Conservation (phyloP, 257 asterid genomes). For the Penstemon barbatus region DNA sequence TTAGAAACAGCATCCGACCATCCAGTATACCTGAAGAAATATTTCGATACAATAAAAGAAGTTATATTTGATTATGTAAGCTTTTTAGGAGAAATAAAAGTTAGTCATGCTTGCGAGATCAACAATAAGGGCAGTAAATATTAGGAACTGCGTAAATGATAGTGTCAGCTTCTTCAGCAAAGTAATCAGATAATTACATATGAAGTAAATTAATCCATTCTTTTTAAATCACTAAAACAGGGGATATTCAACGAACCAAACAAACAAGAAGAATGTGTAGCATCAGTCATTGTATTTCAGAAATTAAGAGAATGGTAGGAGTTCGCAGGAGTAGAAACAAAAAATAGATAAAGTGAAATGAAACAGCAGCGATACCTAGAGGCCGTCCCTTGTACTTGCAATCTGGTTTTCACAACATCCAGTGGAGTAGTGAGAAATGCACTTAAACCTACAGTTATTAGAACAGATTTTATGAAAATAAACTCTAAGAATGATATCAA, state of each 20-base stretch:
- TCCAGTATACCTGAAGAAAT: conserved; percentile 60
- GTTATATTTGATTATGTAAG: neutral
- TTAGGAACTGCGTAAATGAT: neutral
- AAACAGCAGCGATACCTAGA: conserved; percentile 41
- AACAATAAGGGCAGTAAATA: conserved; percentile 1
- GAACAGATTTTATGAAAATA: conserved; percentile 9
- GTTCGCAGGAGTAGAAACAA: conserved; percentile 1
- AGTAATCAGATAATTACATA: neutral
- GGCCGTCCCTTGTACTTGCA: conserved; percentile 74
- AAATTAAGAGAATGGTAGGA: neutral
- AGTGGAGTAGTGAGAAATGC: conserved; percentile 85
- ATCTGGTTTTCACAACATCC: conserved; percentile 79
- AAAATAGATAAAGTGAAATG: neutral
- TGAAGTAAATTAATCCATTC: too few relatives aligned
- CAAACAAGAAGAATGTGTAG: too few relatives aligned
- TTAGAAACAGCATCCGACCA: conserved; percentile 63
- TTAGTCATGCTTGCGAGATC: neutral
- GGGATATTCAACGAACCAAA: too few relatives aligned
- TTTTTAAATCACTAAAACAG: too few relatives aligned
- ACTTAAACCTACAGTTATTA: conserved; percentile 57
- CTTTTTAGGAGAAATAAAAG: conserved; percentile 12
- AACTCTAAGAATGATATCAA: conserved; percentile 17
- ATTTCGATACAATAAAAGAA: neutral
- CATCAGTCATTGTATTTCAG: conserved; percentile 1
- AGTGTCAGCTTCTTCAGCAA: neutral